phyloP scores from a whole-genome alignment of 129 eudicot genomes.

The Glebionis coronaria region DNA sequence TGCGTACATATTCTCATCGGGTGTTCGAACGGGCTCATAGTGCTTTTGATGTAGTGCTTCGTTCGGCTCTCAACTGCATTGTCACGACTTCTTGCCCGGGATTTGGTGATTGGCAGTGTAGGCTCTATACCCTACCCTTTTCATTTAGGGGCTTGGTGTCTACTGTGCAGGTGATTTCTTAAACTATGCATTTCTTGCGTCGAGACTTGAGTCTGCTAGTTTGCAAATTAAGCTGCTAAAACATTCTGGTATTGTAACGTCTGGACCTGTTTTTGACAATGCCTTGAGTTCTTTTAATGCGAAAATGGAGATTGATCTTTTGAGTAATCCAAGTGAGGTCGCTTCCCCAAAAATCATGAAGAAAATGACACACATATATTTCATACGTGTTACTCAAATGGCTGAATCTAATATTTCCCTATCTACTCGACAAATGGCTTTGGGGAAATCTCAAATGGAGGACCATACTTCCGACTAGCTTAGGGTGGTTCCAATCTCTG shows the following conservation, averaged over 20 bases:
- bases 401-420: not conserved
- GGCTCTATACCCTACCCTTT: not conserved
- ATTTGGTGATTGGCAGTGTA: not conserved
- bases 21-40: not conserved
- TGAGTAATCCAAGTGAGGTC: not conserved
- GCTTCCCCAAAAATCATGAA: not conserved
- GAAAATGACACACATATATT: not conserved
- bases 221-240: not conserved
- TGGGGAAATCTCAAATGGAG: not conserved
- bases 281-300: not conserved
- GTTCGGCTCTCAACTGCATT: not conserved
- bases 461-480: not conserved
- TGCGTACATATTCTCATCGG: not conserved
- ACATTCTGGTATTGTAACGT: not conserved
- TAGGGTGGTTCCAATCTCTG: not conserved
- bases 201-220: not conserved
- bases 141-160: not conserved
- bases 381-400: not conserved
- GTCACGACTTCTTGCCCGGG: not conserved
- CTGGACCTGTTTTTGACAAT: not conserved
- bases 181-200: not conserved
- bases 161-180: not conserved
- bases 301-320: not conserved
- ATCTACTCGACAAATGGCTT: not conserved
- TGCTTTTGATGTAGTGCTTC: not conserved